Conservation (phyloP, 1,139 yeast genomes). For the Yamadazyma mexicana region DNA sequence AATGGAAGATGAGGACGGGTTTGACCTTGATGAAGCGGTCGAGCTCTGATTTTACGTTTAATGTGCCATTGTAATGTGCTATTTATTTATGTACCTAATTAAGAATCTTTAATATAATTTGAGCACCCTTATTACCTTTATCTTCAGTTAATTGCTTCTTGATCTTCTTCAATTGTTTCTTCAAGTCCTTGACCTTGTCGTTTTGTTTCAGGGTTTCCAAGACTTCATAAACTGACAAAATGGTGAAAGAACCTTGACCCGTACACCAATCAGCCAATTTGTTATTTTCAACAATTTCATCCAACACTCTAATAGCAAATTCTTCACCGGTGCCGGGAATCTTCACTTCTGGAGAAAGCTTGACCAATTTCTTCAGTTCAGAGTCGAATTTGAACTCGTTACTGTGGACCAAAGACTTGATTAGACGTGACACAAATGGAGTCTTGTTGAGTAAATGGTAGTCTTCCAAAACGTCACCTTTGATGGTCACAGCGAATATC, state of each 20-base stretch:
- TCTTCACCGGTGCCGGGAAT: slow-evolving; percentile 61
- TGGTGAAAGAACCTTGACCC: slow-evolving; percentile 78
- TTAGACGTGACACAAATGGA: slow-evolving; percentile 74
- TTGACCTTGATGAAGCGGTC: slow-evolving; percentile 13
- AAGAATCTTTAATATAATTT: slow-evolving; percentile 51
- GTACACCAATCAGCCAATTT: slow-evolving; percentile 67
- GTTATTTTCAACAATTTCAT: slow-evolving; percentile 44
- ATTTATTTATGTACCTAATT: slow-evolving; percentile 10
- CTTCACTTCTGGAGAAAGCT: slow-evolving; percentile 41
- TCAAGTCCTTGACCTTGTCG: slow-evolving; percentile 45
- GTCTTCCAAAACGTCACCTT: slow-evolving; percentile 72
- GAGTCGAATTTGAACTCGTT: slow-evolving; percentile 55
- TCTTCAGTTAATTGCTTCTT: slow-evolving; percentile 48
- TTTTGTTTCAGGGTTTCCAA: slow-evolving; percentile 31
- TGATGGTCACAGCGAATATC: slow-evolving; percentile 53
- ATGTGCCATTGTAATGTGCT: neutral
- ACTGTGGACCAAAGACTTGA: slow-evolving; percentile 82
- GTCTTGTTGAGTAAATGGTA: slow-evolving; percentile 63
- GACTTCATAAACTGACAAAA: slow-evolving; percentile 69
- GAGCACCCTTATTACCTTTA: slow-evolving; percentile 74
- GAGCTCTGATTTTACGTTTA: too few species aligned
- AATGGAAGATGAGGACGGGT: slow-evolving; percentile 11
- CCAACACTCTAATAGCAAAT: slow-evolving; percentile 57
- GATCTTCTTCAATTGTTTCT: slow-evolving; percentile 52
- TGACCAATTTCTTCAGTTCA: slow-evolving; percentile 59